These are phyloP conservation scores for Hypsizygus ulmarius DNA, from an alignment of 1,284 basidiomycete species.

Conservation along the genomic window DNA sequence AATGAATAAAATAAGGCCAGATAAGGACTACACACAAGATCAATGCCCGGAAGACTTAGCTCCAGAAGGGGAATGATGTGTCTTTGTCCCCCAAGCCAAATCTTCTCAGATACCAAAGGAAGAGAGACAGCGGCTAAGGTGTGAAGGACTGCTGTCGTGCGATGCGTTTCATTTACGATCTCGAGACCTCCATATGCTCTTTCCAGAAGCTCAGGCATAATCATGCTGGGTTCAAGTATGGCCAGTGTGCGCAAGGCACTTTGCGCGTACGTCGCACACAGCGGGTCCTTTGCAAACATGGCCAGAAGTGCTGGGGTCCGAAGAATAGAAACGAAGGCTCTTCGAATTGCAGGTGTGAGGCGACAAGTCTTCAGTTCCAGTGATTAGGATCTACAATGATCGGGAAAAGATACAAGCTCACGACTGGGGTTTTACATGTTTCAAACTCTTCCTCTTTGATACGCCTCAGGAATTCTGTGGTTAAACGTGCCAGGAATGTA, in stretches of 20 bases:
- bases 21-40: slow-evolving; percentile 53
- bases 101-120: slow-evolving; percentile 74
- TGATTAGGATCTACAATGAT: slow-evolving; percentile 3
- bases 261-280: slow-evolving; percentile 68
- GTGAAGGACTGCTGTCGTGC: slow-evolving; percentile 88
- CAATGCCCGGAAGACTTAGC: slow-evolving; percentile 88
- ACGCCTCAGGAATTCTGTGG: slow-evolving; percentile 79
- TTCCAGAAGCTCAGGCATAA: slow-evolving; percentile 93
- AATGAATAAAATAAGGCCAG: slow-evolving; percentile 6
- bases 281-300: slow-evolving; percentile 91
- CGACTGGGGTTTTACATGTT: slow-evolving; percentile 80
- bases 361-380: slow-evolving; percentile 53
- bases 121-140: slow-evolving; percentile 82
- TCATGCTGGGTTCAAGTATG: slow-evolving; percentile 80
- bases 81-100: slow-evolving; percentile 87
- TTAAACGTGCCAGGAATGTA: slow-evolving; percentile 76
- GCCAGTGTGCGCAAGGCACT: slow-evolving; percentile 72
- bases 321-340: slow-evolving; percentile 79
- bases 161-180: slow-evolving; percentile 91
- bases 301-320: slow-evolving; percentile 88
- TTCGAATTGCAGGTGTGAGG: slow-evolving; percentile 81
- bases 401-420: slow-evolving; percentile 32
- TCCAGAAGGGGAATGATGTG: slow-evolving; percentile 88
- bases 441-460: slow-evolving; percentile 81
- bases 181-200: slow-evolving; percentile 91